Evolutionary conservation across 768 basidiomycete genomes (phyloP).

Genomic region (Leccinum uliginosum): DNA sequence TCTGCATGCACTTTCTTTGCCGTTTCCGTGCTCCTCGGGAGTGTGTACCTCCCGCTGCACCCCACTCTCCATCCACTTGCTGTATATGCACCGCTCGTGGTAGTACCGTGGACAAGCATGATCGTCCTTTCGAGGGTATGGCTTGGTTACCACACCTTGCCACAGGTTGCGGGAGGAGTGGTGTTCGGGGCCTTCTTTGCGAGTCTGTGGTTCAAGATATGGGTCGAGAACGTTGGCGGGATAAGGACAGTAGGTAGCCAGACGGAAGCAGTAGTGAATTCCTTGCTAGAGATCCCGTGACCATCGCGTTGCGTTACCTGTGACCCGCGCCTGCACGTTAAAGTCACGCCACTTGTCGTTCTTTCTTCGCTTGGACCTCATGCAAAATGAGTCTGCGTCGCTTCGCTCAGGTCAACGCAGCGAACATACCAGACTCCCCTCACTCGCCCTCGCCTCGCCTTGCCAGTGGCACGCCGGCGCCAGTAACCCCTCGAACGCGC

Average conservation of each 20-base stretch:
- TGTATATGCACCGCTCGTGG: constrained; percentile 39
- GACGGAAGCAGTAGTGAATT: constrained; percentile 7
- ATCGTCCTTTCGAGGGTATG: constrained; percentile 64
- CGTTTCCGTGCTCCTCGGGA: constrained; percentile 55
- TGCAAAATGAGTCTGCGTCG: constrained; percentile 51
- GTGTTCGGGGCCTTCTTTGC: constrained; percentile 53
- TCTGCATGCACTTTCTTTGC: constrained; percentile 64
- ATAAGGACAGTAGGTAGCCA: constrained; percentile 19
- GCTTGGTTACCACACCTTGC: constrained; percentile 74
- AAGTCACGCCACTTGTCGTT: constrained; percentile 16
- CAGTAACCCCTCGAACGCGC: constrained; percentile 43
- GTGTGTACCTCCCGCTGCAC: constrained; percentile 56
- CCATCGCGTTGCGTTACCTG: constrained; percentile 18
- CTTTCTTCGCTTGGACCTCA: constrained; percentile 9
- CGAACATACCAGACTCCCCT: constrained; percentile 37
- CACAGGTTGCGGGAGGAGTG: constrained; percentile 60
- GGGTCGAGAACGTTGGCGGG: constrained; percentile 34
- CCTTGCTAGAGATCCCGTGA: constrained; percentile 17
- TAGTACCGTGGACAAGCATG: constrained; percentile 50
- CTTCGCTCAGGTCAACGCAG: constrained; percentile 47
- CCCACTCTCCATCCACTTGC: constrained; percentile 39
- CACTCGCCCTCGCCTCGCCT: constrained; percentile 35
- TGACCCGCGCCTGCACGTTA: constrained; percentile 16
- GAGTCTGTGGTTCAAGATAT: constrained; percentile 52
- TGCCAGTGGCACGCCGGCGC: constrained; percentile 35